Percentiles rank a stretch among this genome's conserved stretches.
phyloP scores from a whole-genome alignment of 1,284 basidiomycete species.

The Cryptococcus jaspeensis region DNA sequence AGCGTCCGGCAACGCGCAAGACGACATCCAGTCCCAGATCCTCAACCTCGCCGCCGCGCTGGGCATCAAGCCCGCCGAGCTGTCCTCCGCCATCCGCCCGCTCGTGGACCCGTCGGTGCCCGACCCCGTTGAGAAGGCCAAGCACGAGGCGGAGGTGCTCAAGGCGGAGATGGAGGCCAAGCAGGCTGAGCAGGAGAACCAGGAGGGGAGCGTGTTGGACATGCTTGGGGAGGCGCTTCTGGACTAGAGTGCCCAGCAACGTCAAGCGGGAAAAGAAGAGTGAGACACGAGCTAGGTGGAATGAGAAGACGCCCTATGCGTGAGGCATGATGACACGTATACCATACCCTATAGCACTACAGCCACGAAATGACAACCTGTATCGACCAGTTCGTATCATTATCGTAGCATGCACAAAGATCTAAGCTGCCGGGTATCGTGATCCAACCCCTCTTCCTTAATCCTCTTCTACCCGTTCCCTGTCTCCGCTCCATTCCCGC shows the following conservation, averaged over 20 bases:
- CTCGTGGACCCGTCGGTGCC: constrained; percentile 49
- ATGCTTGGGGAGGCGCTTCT: constrained; percentile 48
- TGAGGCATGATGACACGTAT: neutral
- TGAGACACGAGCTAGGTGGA: neutral
- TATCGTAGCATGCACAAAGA: constrained; percentile 2
- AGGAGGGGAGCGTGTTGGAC: constrained; percentile 35
- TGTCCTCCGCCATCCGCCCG: constrained; percentile 46
- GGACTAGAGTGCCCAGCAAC: constrained; percentile 29
- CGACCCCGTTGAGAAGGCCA: constrained; percentile 38
- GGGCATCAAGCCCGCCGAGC: constrained; percentile 48
- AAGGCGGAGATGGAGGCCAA: constrained; percentile 31
- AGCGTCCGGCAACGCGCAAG: constrained; percentile 7
- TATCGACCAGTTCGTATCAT: neutral
- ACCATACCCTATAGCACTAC: too few species aligned
- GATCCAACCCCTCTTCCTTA: neutral
- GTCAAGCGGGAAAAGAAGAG: neutral
- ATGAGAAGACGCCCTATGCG: neutral
- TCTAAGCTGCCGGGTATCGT: neutral
- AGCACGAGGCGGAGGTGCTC: constrained; percentile 35
- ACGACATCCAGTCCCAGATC: constrained; percentile 46
- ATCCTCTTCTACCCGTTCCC: neutral
- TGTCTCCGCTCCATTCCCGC: neutral
- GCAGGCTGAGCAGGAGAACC: constrained; percentile 11
- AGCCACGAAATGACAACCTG: neutral
- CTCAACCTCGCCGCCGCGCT: constrained; percentile 43